Percentiles rank a stretch among this genome's conserved stretches.
These are phyloP conservation scores for Populus hybrid DNA, from an alignment of 441 rosid genomes.

Conservation along the genomic window DNA sequence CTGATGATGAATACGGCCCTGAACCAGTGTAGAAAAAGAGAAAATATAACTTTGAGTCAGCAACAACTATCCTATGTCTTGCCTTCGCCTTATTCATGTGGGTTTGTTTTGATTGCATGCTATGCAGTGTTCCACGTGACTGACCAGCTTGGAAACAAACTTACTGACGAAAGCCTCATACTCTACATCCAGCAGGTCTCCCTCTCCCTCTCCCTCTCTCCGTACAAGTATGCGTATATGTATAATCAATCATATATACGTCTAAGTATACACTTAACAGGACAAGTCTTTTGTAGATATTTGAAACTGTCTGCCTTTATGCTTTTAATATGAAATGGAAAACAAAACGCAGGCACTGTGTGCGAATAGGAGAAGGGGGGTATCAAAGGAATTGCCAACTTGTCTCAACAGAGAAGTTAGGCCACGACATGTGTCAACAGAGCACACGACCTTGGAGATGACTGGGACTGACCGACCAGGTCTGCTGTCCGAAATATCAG, in stretches of 20 bases:
- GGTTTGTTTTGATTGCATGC: conserved; percentile 24
- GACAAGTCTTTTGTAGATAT: not conserved
- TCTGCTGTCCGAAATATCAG: conserved; percentile 71
- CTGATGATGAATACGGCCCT: too few relatives aligned
- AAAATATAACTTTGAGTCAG: conserved; percentile 19
- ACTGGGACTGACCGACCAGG: conserved; percentile 73
- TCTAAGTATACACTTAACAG: not conserved
- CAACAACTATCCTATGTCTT: not conserved
- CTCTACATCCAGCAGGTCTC: conserved; percentile 77
- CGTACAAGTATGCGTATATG: not conserved
- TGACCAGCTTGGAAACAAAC: conserved; percentile 83
- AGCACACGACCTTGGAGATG: conserved; percentile 75
- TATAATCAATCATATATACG: too few relatives aligned
- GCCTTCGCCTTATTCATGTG: conserved; percentile 11
- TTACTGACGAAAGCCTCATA: conserved; percentile 69
- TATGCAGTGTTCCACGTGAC: conserved; percentile 90
- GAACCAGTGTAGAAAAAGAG: not conserved
- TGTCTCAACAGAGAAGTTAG: conserved; percentile 45
- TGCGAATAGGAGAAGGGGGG: conserved; percentile 44
- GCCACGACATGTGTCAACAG: conserved; percentile 54
- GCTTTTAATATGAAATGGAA: not conserved
- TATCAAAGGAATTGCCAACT: conserved; percentile 44
- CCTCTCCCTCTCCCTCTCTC: not conserved
- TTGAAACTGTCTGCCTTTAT: too few relatives aligned
- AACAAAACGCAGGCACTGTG: conserved; percentile 55